phyloP scores from a whole-genome alignment of 2,329 filamentous ascomycete species.

The Fusarium avenaceum region DNA sequence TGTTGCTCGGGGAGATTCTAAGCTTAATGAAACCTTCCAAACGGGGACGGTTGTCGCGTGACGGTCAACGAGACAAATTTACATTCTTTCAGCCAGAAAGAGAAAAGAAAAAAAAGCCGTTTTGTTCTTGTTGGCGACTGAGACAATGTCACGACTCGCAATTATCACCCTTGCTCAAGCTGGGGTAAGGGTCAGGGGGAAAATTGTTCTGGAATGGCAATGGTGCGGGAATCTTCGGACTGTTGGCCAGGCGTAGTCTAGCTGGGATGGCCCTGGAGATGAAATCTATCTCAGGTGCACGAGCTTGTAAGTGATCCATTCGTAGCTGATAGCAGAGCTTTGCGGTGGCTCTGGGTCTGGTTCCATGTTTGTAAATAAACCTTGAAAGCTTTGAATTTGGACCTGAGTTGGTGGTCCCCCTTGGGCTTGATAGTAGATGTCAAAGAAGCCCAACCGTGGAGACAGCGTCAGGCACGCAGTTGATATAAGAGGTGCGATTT shows the following conservation, averaged over 20 bases:
- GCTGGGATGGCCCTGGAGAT: slow-evolving; percentile 34
- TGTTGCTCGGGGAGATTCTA: slow-evolving; percentile 1
- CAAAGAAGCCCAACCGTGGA: slow-evolving; percentile 36
- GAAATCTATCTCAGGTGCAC: slow-evolving; percentile 36
- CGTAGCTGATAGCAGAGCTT: not conserved
- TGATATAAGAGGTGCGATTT: slow-evolving; percentile 11
- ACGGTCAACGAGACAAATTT: slow-evolving; percentile 14
- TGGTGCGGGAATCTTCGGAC: slow-evolving; percentile 30
- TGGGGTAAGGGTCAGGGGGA: not conserved
- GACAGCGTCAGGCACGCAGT: slow-evolving; percentile 25
- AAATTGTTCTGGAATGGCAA: slow-evolving; percentile 38
- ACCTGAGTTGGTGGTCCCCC: not conserved
- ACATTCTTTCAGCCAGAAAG: not conserved
- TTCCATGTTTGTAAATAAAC: slow-evolving; percentile 17
- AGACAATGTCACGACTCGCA: slow-evolving; percentile 17
- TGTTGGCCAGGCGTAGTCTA: slow-evolving; percentile 34
- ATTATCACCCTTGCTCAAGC: slow-evolving; percentile 13
- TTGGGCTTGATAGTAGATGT: not conserved
- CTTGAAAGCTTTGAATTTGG: slow-evolving; percentile 22
- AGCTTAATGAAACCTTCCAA: slow-evolving; percentile 1
- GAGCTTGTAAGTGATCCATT: slow-evolving; percentile 18
- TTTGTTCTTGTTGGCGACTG: slow-evolving; percentile 9
- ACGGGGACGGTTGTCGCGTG: slow-evolving; percentile 18
- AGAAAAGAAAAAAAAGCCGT: not conserved
- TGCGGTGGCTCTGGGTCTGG: not conserved